phyloP scores from a whole-genome alignment of 371 early-diverging fungal genomes.

The Syncephalastrum racemosum region DNA sequence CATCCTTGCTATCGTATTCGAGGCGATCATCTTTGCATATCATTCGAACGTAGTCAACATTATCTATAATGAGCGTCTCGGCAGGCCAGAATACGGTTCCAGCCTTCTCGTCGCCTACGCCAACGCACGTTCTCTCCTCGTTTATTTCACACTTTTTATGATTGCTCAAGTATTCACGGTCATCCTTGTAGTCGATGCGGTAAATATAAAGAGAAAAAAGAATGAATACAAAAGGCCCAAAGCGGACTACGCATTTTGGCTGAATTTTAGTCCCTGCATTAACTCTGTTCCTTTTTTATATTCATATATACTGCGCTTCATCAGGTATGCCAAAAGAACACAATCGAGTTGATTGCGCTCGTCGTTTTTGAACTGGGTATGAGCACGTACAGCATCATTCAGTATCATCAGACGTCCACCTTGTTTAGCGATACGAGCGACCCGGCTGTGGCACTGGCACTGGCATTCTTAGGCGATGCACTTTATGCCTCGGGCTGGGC shows the following conservation, averaged over 20 bases:
- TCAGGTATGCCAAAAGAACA: conserved; percentile 50
- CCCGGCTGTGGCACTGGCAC: conserved; percentile 17
- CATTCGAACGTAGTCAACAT: conserved; percentile 37
- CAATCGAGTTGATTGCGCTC: conserved; percentile 51
- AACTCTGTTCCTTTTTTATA: too few relatives aligned
- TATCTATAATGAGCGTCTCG: conserved; percentile 30
- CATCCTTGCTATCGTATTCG: conserved; percentile 39
- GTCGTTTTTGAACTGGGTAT: conserved; percentile 49
- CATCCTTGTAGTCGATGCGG: conserved; percentile 45
- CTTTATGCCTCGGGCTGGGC: conserved; percentile 47
- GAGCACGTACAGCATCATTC: conserved; percentile 46
- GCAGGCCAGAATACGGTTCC: conserved; percentile 31
- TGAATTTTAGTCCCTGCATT: too few relatives aligned
- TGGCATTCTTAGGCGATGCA: conserved; percentile 27
- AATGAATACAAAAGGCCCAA: not conserved
- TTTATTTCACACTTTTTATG: conserved; percentile 45
- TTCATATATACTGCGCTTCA: not conserved
- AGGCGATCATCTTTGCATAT: conserved; percentile 38
- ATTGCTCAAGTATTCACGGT: conserved; percentile 48
- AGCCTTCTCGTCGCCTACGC: conserved; percentile 33
- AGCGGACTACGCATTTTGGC: not conserved
- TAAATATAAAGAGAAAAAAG: conserved; percentile 10
- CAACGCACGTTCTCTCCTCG: conserved; percentile 45
- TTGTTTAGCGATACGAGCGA: conserved; percentile 32
- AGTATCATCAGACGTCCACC: conserved; percentile 45